Percentiles rank a stretch among this genome's conserved stretches.
phyloP scores from a whole-genome alignment of 176 grass and related monocot genomes.

The Saccharum spontaneum region DNA sequence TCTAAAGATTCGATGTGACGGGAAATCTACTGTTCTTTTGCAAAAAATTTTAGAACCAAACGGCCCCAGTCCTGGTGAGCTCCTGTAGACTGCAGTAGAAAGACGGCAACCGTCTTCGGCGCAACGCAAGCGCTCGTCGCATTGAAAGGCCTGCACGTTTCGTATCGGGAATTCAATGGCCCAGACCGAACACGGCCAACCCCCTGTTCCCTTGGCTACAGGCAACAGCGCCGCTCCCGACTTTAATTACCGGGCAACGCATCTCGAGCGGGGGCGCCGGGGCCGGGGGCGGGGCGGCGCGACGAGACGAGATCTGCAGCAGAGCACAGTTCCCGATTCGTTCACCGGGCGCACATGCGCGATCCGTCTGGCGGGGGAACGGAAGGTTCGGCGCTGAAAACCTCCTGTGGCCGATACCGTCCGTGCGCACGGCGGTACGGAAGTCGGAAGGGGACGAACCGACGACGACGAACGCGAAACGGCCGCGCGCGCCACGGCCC shows the following conservation, averaged over 20 bases:
- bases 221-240: slow-evolving; percentile 35
- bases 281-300: no score
- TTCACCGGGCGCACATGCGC: slow-evolving; percentile 24
- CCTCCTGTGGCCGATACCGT: background rate
- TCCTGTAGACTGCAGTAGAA: background rate
- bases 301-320: slow-evolving; percentile 32
- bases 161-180: background rate
- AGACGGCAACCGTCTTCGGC: background rate
- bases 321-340: background rate
- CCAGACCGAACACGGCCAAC: background rate
- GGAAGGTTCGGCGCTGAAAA: slow-evolving; percentile 21
- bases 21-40: no score
- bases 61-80: background rate
- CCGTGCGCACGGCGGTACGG: background rate
- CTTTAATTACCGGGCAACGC: slow-evolving; percentile 7
- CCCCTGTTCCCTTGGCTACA: slow-evolving; percentile 34
- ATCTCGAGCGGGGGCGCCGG: background rate
- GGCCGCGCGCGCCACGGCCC: background rate
- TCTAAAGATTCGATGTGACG: no score
- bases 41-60: no score
- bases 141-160: background rate
- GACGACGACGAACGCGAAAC: background rate
- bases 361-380: background rate
- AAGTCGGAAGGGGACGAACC: background rate
- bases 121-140: background rate